These are phyloP conservation scores for Aegilops bicornis DNA, from an alignment of 176 grass and related monocot species.

Conservation along the genomic window DNA sequence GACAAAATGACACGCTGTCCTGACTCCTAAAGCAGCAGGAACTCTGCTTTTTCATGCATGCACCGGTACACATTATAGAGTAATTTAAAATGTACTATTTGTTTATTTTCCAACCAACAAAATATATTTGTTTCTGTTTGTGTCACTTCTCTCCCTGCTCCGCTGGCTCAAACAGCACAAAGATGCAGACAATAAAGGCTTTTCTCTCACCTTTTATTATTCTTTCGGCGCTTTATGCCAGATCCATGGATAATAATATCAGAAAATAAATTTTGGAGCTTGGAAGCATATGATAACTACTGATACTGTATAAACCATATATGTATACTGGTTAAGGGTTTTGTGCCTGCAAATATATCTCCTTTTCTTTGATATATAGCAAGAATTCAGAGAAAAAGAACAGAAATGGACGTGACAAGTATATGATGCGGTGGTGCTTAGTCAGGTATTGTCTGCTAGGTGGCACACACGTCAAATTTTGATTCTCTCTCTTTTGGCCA, in stretches of 20 bases:
- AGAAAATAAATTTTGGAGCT: background rate
- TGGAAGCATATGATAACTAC: background rate
- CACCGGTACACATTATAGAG: background rate
- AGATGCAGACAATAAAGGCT: background rate
- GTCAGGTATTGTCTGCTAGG: constrained; percentile 12
- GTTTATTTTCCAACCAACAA: background rate
- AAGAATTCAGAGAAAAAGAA: too few relatives aligned
- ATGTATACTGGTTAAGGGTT: too few relatives aligned
- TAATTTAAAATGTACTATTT: background rate
- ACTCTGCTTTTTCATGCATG: constrained; percentile 8
- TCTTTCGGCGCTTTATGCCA: constrained; percentile 19
- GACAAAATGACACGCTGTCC: constrained; percentile 37
- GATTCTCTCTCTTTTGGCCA: background rate
- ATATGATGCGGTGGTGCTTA: background rate
- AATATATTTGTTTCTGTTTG: background rate
- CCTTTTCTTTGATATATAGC: too few relatives aligned
- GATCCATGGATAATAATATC: constrained; percentile 22
- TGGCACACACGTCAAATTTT: constrained; percentile 11
- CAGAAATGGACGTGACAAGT: background rate
- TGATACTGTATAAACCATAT: too few relatives aligned
- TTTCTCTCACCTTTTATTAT: background rate
- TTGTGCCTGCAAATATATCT: background rate
- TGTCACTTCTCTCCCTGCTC: background rate
- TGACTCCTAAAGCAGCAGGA: background rate
- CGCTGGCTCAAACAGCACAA: constrained; percentile 20